Evolutionary conservation across 2,329 filamentous ascomycete species (phyloP), one percentile per base, ranked within the genome.

Genomic region (Cadophora gregata): DNA sequence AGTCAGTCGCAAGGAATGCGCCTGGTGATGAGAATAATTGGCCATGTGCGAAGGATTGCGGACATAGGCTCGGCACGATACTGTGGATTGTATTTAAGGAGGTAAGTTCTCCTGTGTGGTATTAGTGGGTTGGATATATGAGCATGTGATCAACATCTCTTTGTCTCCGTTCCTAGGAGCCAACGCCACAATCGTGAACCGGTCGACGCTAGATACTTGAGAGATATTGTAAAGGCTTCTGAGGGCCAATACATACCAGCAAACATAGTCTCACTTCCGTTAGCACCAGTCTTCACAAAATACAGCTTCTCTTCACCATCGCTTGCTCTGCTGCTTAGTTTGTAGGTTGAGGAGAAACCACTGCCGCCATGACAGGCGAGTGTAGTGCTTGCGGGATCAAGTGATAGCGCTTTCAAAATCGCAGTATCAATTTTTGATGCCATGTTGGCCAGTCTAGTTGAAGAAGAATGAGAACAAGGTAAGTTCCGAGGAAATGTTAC

Each of bases 61-160:
- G 93, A 75, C 92, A 95, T 62, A 97, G 86, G 36, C 85, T 85
- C 1, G 93, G 91, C 0, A 96, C 90, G 16, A 83, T 82, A 55
- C 82, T 75, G 76, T 93, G 86, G 71, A 98, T 92, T 63, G 93
- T 92, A 75, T 93, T 94, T 63, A 97, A 86, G 2, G 93, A 96
- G 59, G 87, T 86, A 76, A 93, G 90, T 79, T 97, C 95, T 67
- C 94, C 92, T 87, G 74, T 80, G n/a, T 50, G 51, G 9, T 56
- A 45, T 33, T 51, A 33, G 65, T 58, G 21, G 10, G 16, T 2
- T 42, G 7, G 38, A 42, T 3, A 42, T 12, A 16, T 42, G 19
- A 42, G 21, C 42, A 47, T 47, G 42, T 47, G 42, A 47, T n/a
- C 19, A 21, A 21, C 10, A 47, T 47, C 42, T n/a, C 16, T n/a